Conservation (phyloP, 2,329 filamentous ascomycete genomes). For the Cercospora berteroae region DNA sequence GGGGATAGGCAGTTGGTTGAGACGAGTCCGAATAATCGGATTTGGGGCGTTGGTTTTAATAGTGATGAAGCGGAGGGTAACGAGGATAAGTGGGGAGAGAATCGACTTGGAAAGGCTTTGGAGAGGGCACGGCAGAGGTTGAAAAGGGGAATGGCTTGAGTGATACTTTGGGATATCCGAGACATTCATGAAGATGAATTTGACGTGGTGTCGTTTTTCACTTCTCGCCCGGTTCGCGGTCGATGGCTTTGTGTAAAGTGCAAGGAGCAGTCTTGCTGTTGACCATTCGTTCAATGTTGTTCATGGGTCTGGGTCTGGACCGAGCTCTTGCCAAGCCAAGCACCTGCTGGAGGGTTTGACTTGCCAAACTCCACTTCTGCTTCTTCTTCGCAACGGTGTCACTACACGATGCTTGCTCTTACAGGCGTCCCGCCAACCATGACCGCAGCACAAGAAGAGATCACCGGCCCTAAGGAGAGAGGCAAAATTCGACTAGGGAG, state of each 20-base stretch:
- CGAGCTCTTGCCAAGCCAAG: not conserved
- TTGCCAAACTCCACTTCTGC: not conserved
- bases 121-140: constrained; percentile 36
- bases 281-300: not conserved
- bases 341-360: not conserved
- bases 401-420: not conserved
- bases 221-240: not conserved
- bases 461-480: too few relatives aligned
- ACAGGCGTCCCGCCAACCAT: not conserved
- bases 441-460: not conserved
- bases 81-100: constrained; percentile 37
- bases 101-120: constrained; percentile 37
- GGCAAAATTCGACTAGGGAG: too few relatives aligned
- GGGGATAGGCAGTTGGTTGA: constrained; percentile 37
- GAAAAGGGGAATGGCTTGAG: constrained; percentile 1
- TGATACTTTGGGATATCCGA: not conserved
- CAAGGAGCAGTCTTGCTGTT: not conserved
- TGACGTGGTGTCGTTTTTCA: not conserved
- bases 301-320: not conserved
- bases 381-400: not conserved
- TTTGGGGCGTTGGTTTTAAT: constrained; percentile 40
- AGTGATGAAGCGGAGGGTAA: constrained; percentile 33
- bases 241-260: not conserved
- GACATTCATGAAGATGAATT: not conserved
- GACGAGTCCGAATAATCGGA: constrained; percentile 39